A percentile compares a stretch with the other conserved stretches of the same genome.
Conservation (phyloP, 1,139 yeast genomes). For the Saccharomyces uvarum region DNA sequence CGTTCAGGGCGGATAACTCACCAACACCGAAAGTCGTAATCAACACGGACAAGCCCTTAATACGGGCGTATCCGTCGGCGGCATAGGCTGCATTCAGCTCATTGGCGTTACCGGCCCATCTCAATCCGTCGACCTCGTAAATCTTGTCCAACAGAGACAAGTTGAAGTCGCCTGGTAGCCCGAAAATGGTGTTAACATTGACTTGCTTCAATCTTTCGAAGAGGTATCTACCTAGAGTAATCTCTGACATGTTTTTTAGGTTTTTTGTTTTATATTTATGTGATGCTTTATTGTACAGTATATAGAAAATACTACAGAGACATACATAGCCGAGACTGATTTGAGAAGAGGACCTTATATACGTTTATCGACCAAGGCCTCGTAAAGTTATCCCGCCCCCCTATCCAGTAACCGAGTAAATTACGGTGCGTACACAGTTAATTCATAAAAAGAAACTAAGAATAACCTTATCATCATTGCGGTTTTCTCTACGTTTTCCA, state of each 20-base stretch:
- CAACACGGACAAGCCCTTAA: conserved; percentile 49
- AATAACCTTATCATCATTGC: no score
- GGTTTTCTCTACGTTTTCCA: no score
- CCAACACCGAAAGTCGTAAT: conserved; percentile 81
- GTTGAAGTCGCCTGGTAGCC: conserved; percentile 65
- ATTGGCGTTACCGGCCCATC: conserved; percentile 64
- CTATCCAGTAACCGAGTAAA: no score
- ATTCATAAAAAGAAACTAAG: no score
- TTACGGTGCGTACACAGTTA: no score
- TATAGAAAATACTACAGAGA: no score
- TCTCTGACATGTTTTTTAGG: conserved; percentile 20
- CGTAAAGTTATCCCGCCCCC: no score
- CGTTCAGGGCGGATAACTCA: conserved; percentile 78
- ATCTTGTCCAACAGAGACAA: conserved; percentile 53
- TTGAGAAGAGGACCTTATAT: no score
- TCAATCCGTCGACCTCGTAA: conserved; percentile 47
- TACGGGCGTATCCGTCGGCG: conserved; percentile 62
- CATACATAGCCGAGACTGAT: no score
- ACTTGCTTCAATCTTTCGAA: conserved; percentile 49
- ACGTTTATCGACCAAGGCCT: no score
- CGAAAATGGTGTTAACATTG: conserved; percentile 49
- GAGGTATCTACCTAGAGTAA: conserved; percentile 51
- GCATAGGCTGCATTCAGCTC: conserved; percentile 67
- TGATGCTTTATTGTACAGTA: no score
- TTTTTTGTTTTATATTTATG: no score